Evolutionary conservation across 202 grass and related monocot genomes (phyloP).

Genomic region (Carex sylvatica): DNA sequence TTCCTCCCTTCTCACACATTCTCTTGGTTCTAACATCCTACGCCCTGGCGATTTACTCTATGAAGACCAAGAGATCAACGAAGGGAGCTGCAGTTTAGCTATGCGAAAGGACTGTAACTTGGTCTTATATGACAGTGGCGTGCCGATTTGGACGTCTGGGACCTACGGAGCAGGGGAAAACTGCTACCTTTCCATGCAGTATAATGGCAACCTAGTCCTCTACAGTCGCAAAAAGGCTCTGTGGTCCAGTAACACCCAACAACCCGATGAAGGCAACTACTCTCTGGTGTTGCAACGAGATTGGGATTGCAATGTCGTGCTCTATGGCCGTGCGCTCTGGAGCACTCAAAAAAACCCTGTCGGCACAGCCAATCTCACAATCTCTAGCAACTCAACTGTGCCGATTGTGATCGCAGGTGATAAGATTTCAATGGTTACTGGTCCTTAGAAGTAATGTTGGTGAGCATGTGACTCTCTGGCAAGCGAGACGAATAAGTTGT

Average conservation of each 20-base stretch:
- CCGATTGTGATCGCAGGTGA: background rate
- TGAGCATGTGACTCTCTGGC: no score
- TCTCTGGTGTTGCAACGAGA: background rate
- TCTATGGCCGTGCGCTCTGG: constrained; percentile 14
- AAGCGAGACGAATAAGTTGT: no score
- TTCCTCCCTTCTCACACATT: no score
- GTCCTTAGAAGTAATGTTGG: background rate
- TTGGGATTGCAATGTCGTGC: constrained; percentile 21
- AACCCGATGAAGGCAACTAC: background rate
- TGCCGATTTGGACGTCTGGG: background rate
- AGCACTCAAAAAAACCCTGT: background rate
- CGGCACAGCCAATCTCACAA: background rate
- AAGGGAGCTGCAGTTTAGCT: no score
- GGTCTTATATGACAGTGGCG: constrained; percentile 12
- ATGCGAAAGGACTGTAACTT: no score
- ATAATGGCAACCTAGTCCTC: constrained; percentile 1
- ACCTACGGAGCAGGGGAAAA: background rate
- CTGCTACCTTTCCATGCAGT: constrained; percentile 2
- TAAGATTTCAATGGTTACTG: background rate
- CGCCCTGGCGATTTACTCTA: background rate
- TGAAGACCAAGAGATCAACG: no score
- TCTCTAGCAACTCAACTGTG: background rate
- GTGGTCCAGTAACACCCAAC: background rate
- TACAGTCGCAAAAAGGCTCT: background rate
- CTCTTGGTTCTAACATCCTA: background rate